Evolutionary conservation across 768 basidiomycete species (phyloP), one percentile per base, ranked within the genome.

Genomic region (Chalciporus chontae): DNA sequence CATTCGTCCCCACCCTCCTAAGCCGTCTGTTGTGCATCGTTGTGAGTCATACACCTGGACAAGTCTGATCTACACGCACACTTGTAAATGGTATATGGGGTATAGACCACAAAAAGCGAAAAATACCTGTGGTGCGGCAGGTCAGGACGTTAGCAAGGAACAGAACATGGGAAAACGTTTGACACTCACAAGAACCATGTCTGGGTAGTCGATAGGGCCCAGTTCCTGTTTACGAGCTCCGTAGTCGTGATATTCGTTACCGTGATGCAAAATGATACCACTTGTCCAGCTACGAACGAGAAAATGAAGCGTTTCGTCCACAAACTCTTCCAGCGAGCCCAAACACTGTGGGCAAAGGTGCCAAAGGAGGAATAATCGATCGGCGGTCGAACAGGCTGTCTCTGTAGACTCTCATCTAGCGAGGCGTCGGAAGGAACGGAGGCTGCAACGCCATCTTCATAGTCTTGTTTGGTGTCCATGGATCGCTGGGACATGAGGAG

Each of bases 171-270:
- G 41, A 26, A 10, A 18, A 7, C 26, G 15, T 15, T 13, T 29
- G 26, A 34, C 14, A 77, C 85, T 58, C 62, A 90, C 90, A 90
- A 66, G 71, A 93, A 92, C 64, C 85, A 82, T 7, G 82, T 89
- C 64, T 93, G 90, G 1, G 90, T 91, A 5, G 88, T 87, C 6
- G 90, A 81, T 42, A 90, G 64, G 11, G 76, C 70, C 84, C 89
- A 91, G 60, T 82, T 81, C 45, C 87, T 71, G 31, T 47, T 69
- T 9, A 83, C 77, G 31, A 93, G 74, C 64, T 91, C 88, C 17
- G 87, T 86, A 4, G 91, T 93, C 32, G 87, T 87, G 23, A 92
- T 85, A 61, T 85, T 93, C 46, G 90, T 94, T 66, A 86, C 89
- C 13, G 90, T 92, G 49, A 94, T 93, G 65, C 91, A 93, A 45